Evolutionary conservation across 495 filamentous ascomycete species (phyloP).

Genomic region (Aspergillus coremiiformis): DNA sequence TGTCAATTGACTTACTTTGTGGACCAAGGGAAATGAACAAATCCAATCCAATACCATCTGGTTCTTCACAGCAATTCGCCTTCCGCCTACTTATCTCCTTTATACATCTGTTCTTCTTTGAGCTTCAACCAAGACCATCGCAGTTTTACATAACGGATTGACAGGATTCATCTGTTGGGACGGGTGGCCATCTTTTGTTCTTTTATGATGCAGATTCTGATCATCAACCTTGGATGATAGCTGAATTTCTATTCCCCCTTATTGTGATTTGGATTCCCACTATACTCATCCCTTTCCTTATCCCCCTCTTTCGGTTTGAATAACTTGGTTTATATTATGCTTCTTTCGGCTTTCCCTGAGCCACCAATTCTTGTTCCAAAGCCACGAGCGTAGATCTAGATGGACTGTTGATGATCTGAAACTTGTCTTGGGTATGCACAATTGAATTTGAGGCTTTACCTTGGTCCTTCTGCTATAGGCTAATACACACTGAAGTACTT

Average conservation of each 20-base stretch:
- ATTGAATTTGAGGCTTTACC: not conserved
- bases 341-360: slow-evolving; percentile 7
- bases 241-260: not conserved
- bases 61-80: not conserved
- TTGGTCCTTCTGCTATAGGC: not conserved
- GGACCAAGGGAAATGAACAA: not conserved
- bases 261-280: slow-evolving; percentile 15
- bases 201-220: not conserved
- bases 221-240: not conserved
- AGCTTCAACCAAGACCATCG: not conserved
- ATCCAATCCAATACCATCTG: not conserved
- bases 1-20: not conserved
- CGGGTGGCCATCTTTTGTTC: not conserved
- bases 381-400: slow-evolving; percentile 4
- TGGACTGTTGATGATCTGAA: not conserved
- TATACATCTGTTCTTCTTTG: not conserved
- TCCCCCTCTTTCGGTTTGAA: slow-evolving; percentile 19
- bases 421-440: not conserved
- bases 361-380: not conserved
- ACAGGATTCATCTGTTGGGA: slow-evolving; percentile 1
- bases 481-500: not conserved
- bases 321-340: slow-evolving; percentile 1
- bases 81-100: not conserved
- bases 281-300: too few species aligned
- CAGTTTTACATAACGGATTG: slow-evolving; percentile 3